Evolutionary conservation across 164 flowering plant genomes (phyloP), one percentile per base, ranked within the genome.

Genomic region (Saururus chinensis): DNA sequence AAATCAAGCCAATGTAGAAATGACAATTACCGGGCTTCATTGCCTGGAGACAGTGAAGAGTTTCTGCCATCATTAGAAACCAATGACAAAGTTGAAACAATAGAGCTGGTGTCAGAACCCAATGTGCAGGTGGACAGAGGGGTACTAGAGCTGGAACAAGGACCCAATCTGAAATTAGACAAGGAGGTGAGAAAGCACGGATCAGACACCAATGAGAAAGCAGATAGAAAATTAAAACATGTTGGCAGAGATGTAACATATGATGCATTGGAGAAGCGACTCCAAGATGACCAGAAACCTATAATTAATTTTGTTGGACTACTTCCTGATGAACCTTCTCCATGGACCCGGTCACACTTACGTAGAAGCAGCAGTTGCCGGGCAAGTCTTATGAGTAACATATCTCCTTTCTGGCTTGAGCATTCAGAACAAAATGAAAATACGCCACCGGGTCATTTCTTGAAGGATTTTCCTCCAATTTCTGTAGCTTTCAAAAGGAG

Each of bases 321-420:
- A 7, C 71, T 64, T 51, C 77, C 75, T 35, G 40, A 49, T 16
- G 91, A 79, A 41, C 56, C 60, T 53, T 75, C 81, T 71, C 75
- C 77, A 60, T 61, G 57, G 61, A 63, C 76, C 0, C 24, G 73
- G 63, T 54, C 62, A 53, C 68, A 51, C 54, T 62, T 84, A 57
- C 60, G 60, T 24, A 80, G 78, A 71, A 86, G 87, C 77, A 79
- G 67, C 76, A 87, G 96, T 62, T 84, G 88, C 64, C 79, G 69
- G 63, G 81, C 82, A 4, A 53, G 65, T 58, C 62, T 82, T 40
- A 62, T 63, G 51, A 70, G n/a, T 52, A 67, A 70, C 62, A 59
- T 59, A 17, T 63, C 72, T 41, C 37, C 75, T 59, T 66, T 56
- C 61, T 21, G 61, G 62, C 40, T 64, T 64, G 79, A 74, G 67